Evolutionary conservation across 352 stramenopile species (phyloP), one percentile per base, ranked within the genome.

Genomic region (Hyaloperonospora brassicae): DNA sequence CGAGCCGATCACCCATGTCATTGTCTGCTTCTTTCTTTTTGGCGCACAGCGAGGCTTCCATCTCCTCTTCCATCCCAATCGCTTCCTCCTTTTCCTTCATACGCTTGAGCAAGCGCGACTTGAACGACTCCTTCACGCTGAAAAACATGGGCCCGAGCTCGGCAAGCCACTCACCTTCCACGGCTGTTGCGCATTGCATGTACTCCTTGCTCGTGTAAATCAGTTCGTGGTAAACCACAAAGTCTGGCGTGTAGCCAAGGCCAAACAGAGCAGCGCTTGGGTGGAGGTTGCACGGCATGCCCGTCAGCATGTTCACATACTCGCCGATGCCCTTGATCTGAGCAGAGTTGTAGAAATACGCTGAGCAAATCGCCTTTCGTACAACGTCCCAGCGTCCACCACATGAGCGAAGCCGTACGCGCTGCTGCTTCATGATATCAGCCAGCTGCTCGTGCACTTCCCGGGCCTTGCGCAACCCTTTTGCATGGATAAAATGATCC

Each of bases 81-180:
- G 47, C 66, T 59, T 82, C 81, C n/a, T 76, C 79, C 56, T 73
- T 77, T 30, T 86, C 82, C 66, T 95, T 97, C 70, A 71, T 88
- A 31, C 88, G 77, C 63, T 97, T 94, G 14, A 89, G 68, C 39
- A 98, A 65, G 3, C 86, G 83, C 34, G 85, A 96, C 67, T 97
- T 90, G 68, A 96, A 98, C 27, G 84, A 97, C 60, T 98, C 94
- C 62, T 98, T 99, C 27, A 99, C 80, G 43, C 83, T 97, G 69
- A 99, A 99, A 68, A 99, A 99, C 95, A 98, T 99, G 10, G 96
- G 95, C 1, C 96, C 97, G n/a, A 98, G 76, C 72, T 99, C 96
- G 13, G 96, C 97, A 1, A 99, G 84, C 97, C 97, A 99, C 76
- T 99, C 93, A n/a, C 95, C 93, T 63, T 99, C 96, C 5, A 99